Evolutionary conservation across 2,329 filamentous ascomycete species (phyloP).

Genomic region (Zasmidium angulare): DNA sequence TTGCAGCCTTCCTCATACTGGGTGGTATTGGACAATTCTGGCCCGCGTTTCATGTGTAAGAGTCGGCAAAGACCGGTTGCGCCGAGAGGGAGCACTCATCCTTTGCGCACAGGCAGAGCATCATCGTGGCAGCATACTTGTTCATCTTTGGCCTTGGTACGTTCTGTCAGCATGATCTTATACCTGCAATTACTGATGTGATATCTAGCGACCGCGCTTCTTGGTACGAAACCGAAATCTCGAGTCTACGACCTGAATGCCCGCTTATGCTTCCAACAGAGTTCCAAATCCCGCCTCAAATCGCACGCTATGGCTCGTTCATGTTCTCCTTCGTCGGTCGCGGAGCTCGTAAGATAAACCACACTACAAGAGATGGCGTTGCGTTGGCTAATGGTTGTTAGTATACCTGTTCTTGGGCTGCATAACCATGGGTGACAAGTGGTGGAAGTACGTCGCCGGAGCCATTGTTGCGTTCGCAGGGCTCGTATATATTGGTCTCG

Average conservation of each 20-base stretch:
- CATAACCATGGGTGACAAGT: conserved; percentile 69
- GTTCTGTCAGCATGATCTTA: conserved; percentile 28
- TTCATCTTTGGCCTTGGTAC: conserved; percentile 85
- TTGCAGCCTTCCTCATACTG: conserved; percentile 82
- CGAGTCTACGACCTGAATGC: neutral
- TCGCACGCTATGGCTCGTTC: conserved; percentile 93
- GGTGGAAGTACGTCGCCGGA: conserved; percentile 73
- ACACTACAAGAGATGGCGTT: neutral
- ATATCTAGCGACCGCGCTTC: conserved; percentile 58
- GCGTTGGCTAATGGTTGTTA: conserved; percentile 39
- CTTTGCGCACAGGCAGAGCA: conserved; percentile 55
- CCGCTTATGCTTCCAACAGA: conserved; percentile 50
- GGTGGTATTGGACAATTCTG: conserved; percentile 78
- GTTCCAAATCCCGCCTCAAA: conserved; percentile 91
- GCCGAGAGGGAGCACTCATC: neutral
- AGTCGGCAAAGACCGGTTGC: neutral
- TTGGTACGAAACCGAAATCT: conserved; percentile 37
- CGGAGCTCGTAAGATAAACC: conserved; percentile 72
- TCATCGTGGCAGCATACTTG: conserved; percentile 83
- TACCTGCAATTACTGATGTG: conserved; percentile 10
- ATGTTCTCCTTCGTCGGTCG: conserved; percentile 97
- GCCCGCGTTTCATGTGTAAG: conserved; percentile 54
- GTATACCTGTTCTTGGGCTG: conserved; percentile 96
- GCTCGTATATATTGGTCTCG: conserved; percentile 64
- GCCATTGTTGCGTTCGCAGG: conserved; percentile 75